Conservation (phyloP, 2,329 filamentous ascomycete species). For the Alternaria alternata region DNA sequence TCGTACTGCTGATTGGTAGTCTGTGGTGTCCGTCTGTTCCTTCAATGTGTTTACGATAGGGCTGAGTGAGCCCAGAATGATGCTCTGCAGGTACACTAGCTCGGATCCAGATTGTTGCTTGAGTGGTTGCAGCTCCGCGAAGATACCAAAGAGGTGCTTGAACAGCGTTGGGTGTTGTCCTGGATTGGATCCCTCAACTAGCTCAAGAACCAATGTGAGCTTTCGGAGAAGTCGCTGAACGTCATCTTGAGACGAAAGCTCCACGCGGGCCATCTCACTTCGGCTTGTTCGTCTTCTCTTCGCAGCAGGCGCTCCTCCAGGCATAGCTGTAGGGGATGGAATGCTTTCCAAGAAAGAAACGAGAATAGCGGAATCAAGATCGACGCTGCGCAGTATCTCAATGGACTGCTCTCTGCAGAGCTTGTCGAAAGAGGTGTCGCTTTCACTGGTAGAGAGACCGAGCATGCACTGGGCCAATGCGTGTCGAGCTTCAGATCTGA, state of each 20-base stretch:
- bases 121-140: conserved; percentile 88
- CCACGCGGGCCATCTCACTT: conserved; percentile 69
- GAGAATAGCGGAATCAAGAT: conserved; percentile 77
- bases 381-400: conserved; percentile 75
- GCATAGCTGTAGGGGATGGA: conserved; percentile 75
- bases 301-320: conserved; percentile 73
- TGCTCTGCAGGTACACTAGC: conserved; percentile 86
- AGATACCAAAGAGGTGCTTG: conserved; percentile 78
- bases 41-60: conserved; percentile 84
- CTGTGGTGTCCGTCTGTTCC: conserved; percentile 60
- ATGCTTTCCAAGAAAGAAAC: conserved; percentile 76
- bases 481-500: conserved; percentile 70
- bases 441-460: conserved; percentile 62
- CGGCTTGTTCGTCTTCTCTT: conserved; percentile 84
- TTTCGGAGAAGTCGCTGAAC: conserved; percentile 74
- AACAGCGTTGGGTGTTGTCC: conserved; percentile 79
- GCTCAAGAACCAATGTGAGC: conserved; percentile 85
- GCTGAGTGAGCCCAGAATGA: conserved; percentile 82
- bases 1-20: conserved; percentile 81
- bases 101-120: conserved; percentile 83
- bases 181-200: conserved; percentile 82
- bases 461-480: conserved; percentile 70
- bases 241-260: conserved; percentile 69
- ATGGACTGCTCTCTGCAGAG: conserved; percentile 65
- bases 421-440: conserved; percentile 41